Conservation (phyloP, 2,329 filamentous ascomycete genomes). For the Sporothrix protearum region DNA sequence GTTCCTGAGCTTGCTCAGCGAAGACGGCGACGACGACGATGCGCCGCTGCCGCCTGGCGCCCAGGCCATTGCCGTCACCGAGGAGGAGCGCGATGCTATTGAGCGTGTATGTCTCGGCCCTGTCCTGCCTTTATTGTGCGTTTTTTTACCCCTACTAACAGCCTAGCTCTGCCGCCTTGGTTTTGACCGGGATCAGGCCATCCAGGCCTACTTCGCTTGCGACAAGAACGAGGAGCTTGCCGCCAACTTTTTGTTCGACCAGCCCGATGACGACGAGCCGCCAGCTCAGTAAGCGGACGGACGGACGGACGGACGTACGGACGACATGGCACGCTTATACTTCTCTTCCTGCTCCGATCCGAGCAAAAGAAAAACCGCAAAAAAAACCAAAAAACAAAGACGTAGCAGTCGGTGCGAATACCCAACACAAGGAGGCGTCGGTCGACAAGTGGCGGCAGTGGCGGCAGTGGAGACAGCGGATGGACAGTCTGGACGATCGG, state of each 20-base stretch:
- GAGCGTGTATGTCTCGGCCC: slow-evolving; percentile 66
- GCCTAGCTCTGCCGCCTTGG: slow-evolving; percentile 81
- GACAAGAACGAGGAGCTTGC: slow-evolving; percentile 99
- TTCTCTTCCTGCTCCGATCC: background rate
- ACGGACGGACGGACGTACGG: background rate
- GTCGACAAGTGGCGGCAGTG: background rate
- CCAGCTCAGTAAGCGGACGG: slow-evolving; percentile 27
- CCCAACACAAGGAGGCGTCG: slow-evolving; percentile 10
- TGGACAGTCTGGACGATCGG: background rate
- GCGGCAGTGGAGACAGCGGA: background rate
- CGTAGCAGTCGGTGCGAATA: slow-evolving; percentile 17
- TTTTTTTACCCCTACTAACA: background rate
- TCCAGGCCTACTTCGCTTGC: slow-evolving; percentile 98
- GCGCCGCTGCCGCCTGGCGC: slow-evolving; percentile 81
- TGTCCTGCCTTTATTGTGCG: background rate
- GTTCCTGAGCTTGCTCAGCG: slow-evolving; percentile 84
- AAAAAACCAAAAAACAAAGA: background rate
- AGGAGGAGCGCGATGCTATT: slow-evolving; percentile 95
- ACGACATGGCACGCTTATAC: background rate
- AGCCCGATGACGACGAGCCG: slow-evolving; percentile 78
- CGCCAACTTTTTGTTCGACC: slow-evolving; percentile 96
- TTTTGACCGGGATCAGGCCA: slow-evolving; percentile 87
- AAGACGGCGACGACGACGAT: slow-evolving; percentile 75
- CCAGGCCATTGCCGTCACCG: slow-evolving; percentile 85
- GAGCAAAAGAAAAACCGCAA: background rate